Base-by-base conservation (phyloP, 495 filamentous ascomycete genomes). In the Baudoinia panamericana region DNA sequence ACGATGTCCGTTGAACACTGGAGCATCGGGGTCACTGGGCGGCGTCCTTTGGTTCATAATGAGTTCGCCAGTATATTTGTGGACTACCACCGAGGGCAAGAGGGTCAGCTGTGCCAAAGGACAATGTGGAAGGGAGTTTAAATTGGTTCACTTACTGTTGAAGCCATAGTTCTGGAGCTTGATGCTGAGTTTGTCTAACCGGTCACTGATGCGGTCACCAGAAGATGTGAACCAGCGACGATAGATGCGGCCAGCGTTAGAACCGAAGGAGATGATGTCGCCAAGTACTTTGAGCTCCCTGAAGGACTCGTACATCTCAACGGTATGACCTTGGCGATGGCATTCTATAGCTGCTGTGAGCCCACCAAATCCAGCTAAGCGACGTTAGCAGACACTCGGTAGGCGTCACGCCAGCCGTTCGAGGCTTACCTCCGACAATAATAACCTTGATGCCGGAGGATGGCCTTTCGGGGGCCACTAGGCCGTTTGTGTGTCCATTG, bases 221-320 rank as follows among this genome's bases (percentile, higher is more conserved):
- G 62, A 15, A 9, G 38, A 15, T 4, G 36, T 53, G 1, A 56
- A 56, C 71, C 71, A 75, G 2, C 48, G 29, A 15, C 48, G 43
- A 16, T 43, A 52, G 20, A 47, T 52, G 10, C 48, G 36, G 12
- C 45, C 46, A 22, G 65, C 72, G 51, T 78, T 78, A 16, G 70
- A 63, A 2, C 73, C 72, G 28, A 78, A 75, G 20, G 71, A 75
- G 45, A 78, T 78, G 46, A 78, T 76, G 52, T 78, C 74, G 34
- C 74, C 74, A 0, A 76, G 62, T 1, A 59, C 50, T 48, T 74
- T 75, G 35, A 76, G 66, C 43, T 69, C 63, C 13, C 69, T 66
- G 41, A 75, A 75, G 15, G 48, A 76, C 53, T 78, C 73, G n/a
- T 75, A 51, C 18, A 78, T 55, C 24, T 58, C 52, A 23, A 78